phyloP scores from a whole-genome alignment of 2,329 filamentous ascomycete genomes.

The Stemphylium beticola region DNA sequence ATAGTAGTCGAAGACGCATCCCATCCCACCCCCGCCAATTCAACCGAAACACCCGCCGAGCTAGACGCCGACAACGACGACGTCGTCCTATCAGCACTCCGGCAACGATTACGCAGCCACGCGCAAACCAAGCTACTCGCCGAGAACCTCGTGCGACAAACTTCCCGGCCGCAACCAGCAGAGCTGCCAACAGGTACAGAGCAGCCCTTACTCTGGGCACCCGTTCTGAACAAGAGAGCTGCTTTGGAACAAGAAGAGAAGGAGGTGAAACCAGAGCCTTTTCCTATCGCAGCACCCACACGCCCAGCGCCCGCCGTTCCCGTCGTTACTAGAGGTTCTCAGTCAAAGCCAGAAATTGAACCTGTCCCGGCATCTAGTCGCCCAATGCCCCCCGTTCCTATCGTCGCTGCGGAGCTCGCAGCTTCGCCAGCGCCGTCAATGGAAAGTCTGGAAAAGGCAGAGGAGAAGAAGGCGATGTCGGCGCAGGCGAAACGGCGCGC shows the following conservation, averaged over 20 bases:
- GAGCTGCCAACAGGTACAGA: neutral
- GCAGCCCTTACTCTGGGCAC: neutral
- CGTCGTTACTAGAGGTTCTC: too few relatives aligned
- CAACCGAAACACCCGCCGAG: neutral
- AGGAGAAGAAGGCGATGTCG: slow-evolving; percentile 18
- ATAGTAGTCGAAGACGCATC: neutral
- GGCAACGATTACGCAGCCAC: slow-evolving; percentile 6
- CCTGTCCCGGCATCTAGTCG: neutral
- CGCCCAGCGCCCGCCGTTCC: neutral
- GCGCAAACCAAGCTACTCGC: neutral
- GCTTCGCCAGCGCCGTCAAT: neutral
- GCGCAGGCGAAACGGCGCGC: slow-evolving; percentile 34
- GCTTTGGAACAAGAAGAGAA: neutral
- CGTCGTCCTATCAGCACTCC: slow-evolving; percentile 5
- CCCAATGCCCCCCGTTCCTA: neutral
- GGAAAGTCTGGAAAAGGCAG: neutral
- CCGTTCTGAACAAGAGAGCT: neutral
- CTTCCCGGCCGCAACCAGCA: neutral
- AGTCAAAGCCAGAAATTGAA: neutral
- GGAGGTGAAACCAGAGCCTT: neutral
- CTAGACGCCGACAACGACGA: neutral
- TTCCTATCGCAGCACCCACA: neutral
- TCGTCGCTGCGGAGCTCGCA: neutral
- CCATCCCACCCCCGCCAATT: neutral
- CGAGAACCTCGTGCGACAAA: neutral